Evolutionary conservation across 345 rosid genomes (phyloP).

Genomic region (Orychophragmus violaceus): DNA sequence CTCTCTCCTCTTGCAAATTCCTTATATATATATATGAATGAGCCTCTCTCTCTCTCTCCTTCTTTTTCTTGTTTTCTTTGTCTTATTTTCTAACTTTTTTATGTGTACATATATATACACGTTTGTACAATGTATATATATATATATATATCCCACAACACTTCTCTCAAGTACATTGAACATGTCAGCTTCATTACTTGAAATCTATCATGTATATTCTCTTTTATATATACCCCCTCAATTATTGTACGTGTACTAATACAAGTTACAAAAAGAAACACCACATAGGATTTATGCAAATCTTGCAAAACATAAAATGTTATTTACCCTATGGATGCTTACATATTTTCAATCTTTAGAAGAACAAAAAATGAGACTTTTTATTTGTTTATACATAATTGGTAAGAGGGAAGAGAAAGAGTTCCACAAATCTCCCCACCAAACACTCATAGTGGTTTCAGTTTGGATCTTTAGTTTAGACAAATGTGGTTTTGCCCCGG

Average conservation of each 20-base stretch:
- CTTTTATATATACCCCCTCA: conserved; percentile 5
- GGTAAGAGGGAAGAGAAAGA: neutral
- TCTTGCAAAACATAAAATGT: neutral
- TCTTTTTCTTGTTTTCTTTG: neutral
- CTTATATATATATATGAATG: neutral
- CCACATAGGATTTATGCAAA: conserved; percentile 14
- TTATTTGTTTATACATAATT: conserved; percentile 17
- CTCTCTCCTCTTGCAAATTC: neutral
- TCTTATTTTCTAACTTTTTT: neutral
- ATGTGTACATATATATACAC: conserved; percentile 2
- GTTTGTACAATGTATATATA: conserved; percentile 12
- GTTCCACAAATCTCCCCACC: neutral
- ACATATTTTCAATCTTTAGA: conserved; percentile 1
- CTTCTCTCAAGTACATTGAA: conserved; percentile 30
- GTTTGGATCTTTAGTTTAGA: conserved; percentile 1
- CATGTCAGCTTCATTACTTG: conserved; percentile 21
- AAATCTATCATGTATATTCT: conserved; percentile 5
- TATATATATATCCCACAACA: too few relatives aligned
- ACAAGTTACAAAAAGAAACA: neutral
- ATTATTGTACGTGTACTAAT: conserved; percentile 17
- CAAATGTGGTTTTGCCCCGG: neutral
- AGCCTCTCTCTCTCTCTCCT: neutral
- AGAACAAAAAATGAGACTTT: neutral
- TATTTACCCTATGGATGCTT: conserved; percentile 10
- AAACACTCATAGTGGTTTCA: conserved; percentile 5